A percentile compares a stretch with the other conserved stretches of the same genome.
Evolutionary conservation across 2,329 filamentous ascomycete genomes (phyloP).

Genomic region (Diplodia sapinea): DNA sequence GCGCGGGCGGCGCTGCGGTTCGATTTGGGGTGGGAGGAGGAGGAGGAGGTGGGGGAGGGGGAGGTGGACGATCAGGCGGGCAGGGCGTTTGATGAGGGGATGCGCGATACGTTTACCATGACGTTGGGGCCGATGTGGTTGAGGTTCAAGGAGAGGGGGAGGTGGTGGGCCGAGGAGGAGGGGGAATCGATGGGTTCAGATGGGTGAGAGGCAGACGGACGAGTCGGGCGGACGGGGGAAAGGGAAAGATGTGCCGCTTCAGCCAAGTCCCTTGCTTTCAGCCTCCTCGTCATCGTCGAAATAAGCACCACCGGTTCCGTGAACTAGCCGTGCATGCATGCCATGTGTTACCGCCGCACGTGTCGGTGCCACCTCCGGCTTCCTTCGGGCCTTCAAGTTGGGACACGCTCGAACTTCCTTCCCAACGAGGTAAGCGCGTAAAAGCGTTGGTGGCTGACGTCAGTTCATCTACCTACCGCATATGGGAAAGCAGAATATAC

Average conservation of each 20-base stretch:
- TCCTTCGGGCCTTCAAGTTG: too few relatives aligned
- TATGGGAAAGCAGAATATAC: too few relatives aligned
- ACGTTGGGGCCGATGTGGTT: slow-evolving; percentile 23
- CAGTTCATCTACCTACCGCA: too few relatives aligned
- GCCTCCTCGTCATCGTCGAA: neutral
- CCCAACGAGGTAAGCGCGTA: neutral
- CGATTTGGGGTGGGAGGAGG: slow-evolving; percentile 56
- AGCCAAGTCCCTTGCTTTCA: neutral
- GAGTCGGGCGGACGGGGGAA: too few relatives aligned
- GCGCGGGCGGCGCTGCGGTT: slow-evolving; percentile 67
- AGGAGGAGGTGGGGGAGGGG: slow-evolving; percentile 42
- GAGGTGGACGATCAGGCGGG: too few relatives aligned
- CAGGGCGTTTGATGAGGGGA: slow-evolving; percentile 40
- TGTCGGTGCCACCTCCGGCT: neutral
- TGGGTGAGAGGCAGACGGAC: too few relatives aligned
- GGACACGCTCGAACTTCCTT: neutral
- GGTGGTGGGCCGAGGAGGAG: neutral
- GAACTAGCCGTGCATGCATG: neutral
- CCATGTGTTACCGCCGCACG: neutral
- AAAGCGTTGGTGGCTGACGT: neutral
- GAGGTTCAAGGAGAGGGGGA: slow-evolving; percentile 17
- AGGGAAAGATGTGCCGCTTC: neutral
- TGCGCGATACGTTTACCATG: slow-evolving; percentile 43
- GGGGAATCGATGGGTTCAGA: neutral
- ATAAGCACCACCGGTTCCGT: neutral